Conservation (phyloP, 257 asterid genomes). For the Coffea eugenioides region DNA sequence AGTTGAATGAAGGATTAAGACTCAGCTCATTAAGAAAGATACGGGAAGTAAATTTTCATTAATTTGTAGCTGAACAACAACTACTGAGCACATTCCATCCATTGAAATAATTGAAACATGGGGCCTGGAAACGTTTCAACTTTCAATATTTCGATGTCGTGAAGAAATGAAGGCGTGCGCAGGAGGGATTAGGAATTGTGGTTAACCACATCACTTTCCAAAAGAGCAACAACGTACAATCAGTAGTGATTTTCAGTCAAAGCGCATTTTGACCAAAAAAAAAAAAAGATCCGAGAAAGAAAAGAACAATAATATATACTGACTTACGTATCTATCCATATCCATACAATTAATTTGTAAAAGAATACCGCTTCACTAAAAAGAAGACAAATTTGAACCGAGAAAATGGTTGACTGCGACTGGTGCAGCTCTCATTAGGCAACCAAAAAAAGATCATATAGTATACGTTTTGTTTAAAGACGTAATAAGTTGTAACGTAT, state of each 20-base stretch:
- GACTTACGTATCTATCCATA: too few relatives aligned
- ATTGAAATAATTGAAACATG: neutral
- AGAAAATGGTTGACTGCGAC: neutral
- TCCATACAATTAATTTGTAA: too few relatives aligned
- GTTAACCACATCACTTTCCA: slow-evolving; percentile 2
- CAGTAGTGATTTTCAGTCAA: neutral
- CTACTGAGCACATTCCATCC: neutral
- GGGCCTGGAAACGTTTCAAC: too few relatives aligned
- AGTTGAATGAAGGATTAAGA: neutral
- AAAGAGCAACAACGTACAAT: neutral
- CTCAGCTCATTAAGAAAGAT: neutral
- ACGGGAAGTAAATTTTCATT: too few relatives aligned
- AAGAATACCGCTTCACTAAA: too few relatives aligned
- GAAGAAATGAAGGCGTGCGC: slow-evolving; percentile 8
- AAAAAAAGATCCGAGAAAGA: too few relatives aligned
- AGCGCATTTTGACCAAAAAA: neutral
- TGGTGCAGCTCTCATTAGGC: neutral
- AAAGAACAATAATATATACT: too few relatives aligned
- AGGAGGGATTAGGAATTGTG: slow-evolving; percentile 1
- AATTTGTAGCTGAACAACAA: neutral
- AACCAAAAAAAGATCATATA: neutral
- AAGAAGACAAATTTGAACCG: too few relatives aligned
- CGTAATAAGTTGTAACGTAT: too few relatives aligned
- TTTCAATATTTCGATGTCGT: slow-evolving; percentile 9
- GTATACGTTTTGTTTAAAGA: too few relatives aligned